Percentiles rank a stretch among this genome's conserved stretches.
Conservation (phyloP, 805 yeast genomes). For the Zygosaccharomyces siamensis region DNA sequence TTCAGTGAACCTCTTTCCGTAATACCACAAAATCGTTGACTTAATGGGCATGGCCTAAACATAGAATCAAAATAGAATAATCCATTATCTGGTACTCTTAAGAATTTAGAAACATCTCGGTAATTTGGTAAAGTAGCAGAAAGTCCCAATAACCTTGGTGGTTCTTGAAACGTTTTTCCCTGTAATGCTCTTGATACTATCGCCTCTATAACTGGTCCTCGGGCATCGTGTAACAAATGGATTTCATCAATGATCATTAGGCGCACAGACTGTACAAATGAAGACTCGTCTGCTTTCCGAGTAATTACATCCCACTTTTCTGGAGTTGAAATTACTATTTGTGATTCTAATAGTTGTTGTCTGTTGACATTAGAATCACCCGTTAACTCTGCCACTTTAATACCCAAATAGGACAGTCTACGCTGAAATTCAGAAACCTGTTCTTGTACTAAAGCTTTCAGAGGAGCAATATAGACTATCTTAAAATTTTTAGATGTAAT, state of each 20-base stretch:
- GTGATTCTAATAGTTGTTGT: conserved; percentile 72
- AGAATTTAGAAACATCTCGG: conserved; percentile 75
- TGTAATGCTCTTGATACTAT: conserved; percentile 69
- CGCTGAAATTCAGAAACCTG: conserved; percentile 83
- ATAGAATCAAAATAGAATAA: conserved; percentile 77
- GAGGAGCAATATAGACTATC: conserved; percentile 85
- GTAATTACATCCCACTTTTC: conserved; percentile 98
- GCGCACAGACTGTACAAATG: conserved; percentile 59
- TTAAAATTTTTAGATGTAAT: conserved; percentile 56
- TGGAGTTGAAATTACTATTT: conserved; percentile 86
- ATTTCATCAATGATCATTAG: conserved; percentile 86
- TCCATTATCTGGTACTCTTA: conserved; percentile 61
- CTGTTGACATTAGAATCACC: conserved; percentile 81
- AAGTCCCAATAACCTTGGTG: conserved; percentile 72
- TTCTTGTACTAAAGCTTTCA: conserved; percentile 93
- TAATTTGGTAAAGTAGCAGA: conserved; percentile 94
- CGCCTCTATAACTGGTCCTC: conserved; percentile 92
- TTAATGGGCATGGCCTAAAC: conserved; percentile 88
- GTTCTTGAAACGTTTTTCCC: conserved; percentile 37
- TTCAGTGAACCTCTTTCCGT: conserved; percentile 79
- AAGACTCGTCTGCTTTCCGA: conserved; percentile 66
- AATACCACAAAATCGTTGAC: conserved; percentile 83
- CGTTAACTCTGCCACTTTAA: conserved; percentile 78
- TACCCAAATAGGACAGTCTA: conserved; percentile 57
- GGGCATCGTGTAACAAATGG: conserved; percentile 84